These are phyloP conservation scores for Vicia villosa DNA, from an alignment of 306 rosid species.

Conservation along the genomic window DNA sequence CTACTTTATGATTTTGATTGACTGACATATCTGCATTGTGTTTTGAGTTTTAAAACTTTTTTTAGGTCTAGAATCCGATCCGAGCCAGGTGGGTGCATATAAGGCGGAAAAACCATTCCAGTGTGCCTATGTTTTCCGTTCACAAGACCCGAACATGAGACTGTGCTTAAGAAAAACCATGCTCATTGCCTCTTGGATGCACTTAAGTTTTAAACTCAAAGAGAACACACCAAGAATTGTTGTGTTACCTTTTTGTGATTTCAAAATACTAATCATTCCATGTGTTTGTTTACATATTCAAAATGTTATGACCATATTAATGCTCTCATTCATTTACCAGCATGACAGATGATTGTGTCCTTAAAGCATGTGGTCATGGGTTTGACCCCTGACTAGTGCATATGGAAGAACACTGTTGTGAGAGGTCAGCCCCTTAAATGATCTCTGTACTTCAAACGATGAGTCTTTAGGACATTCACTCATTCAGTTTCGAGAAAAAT, in stretches of 20 bases:
- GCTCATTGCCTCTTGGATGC: background rate
- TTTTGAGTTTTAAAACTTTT: background rate
- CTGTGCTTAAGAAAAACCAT: background rate
- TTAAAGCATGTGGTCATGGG: background rate
- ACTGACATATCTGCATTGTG: background rate
- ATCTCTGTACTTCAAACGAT: background rate
- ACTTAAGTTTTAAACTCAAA: background rate
- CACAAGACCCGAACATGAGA: background rate
- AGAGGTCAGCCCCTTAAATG: background rate
- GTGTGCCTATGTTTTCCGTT: constrained; percentile 1
- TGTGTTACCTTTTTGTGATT: background rate
- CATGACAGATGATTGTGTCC: background rate
- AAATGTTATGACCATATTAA: background rate
- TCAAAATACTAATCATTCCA: background rate
- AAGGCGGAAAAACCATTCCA: background rate
- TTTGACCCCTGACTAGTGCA: background rate
- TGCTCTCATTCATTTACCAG: background rate
- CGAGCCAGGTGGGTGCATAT: background rate
- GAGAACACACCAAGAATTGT: background rate
- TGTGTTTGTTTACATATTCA: background rate
- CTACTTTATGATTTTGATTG: constrained; percentile 18
- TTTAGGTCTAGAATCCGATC: background rate
- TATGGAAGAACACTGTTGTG: background rate
- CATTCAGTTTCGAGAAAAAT: background rate
- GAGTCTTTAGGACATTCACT: background rate